Evolutionary conservation across 345 rosid genomes (phyloP).

Genomic region (Gossypium arboreum): DNA sequence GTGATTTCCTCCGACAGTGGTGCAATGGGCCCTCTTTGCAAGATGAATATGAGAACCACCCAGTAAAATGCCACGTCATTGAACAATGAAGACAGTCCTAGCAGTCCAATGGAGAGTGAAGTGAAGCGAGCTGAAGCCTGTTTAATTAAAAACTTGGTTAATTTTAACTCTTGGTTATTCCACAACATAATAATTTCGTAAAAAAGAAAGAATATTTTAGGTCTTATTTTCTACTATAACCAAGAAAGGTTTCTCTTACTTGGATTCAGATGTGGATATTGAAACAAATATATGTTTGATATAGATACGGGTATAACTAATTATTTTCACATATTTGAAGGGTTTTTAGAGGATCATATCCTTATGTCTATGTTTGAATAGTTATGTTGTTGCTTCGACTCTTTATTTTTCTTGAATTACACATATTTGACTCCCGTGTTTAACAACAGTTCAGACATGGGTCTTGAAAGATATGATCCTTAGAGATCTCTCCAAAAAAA

Average conservation of each 20-base stretch:
- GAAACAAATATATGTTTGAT: too few relatives aligned
- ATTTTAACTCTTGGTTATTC: conserved; percentile 3
- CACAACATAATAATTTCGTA: not conserved
- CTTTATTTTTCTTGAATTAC: not conserved
- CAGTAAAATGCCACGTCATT: conserved; percentile 90
- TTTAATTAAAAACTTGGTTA: conserved; percentile 13
- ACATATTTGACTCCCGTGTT: not conserved
- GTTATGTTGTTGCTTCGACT: not conserved
- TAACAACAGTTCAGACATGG: too few relatives aligned
- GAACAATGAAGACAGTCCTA: conserved; percentile 70
- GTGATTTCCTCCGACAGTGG: conserved; percentile 78
- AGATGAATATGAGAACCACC: conserved; percentile 77
- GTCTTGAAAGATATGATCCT: too few relatives aligned
- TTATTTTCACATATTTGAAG: too few relatives aligned
- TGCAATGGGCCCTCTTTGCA: conserved; percentile 84
- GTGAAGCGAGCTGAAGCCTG: conserved; percentile 80
- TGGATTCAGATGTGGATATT: not conserved
- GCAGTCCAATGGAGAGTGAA: conserved; percentile 55
- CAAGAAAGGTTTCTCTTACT: not conserved
- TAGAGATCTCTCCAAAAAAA: too few relatives aligned
- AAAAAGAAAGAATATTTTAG: not conserved
- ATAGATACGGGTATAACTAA: not conserved
- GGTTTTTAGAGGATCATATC: too few relatives aligned
- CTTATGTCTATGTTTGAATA: too few relatives aligned
- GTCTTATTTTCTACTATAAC: not conserved